These are phyloP conservation scores for Cicer judaicum DNA, from an alignment of 306 rosid genomes.

Conservation along the genomic window DNA sequence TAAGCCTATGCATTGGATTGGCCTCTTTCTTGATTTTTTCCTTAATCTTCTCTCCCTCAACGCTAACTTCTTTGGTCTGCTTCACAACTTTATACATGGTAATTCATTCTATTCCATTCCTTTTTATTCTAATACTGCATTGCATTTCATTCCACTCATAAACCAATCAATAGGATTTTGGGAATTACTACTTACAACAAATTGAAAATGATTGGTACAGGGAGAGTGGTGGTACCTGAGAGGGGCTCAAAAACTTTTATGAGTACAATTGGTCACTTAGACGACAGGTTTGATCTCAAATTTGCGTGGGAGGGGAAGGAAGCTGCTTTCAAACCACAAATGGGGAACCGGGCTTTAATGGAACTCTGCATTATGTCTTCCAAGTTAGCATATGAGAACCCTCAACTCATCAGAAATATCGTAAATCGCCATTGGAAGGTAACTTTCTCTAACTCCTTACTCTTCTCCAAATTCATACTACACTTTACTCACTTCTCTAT, in stretches of 20 bases:
- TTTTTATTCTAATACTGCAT: background rate
- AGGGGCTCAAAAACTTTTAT: conserved; percentile 69
- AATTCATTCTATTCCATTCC: too few relatives aligned
- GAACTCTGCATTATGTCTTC: conserved; percentile 83
- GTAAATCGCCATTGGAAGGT: conserved; percentile 73
- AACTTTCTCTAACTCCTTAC: conserved; percentile 35
- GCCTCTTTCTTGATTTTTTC: conserved; percentile 63
- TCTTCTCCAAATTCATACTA: background rate
- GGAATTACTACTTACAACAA: too few relatives aligned
- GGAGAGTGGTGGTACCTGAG: conserved; percentile 59
- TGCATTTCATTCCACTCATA: too few relatives aligned
- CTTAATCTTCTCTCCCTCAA: conserved; percentile 75
- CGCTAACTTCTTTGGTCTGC: conserved; percentile 54
- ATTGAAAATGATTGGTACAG: conserved; percentile 38
- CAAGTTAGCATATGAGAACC: conserved; percentile 80
- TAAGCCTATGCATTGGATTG: conserved; percentile 70
- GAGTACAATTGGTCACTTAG: conserved; percentile 71
- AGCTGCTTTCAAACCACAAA: conserved; percentile 25
- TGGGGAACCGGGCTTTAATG: conserved; percentile 58
- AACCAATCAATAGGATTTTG: too few relatives aligned
- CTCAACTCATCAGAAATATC: conserved; percentile 48
- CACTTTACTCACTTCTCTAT: conserved; percentile 1
- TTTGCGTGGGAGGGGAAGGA: conserved; percentile 25
- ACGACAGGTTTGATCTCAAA: conserved; percentile 57
- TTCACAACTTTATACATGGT: conserved; percentile 63